A percentile compares a stretch with the other conserved stretches of the same genome.
Evolutionary conservation across 2,329 filamentous ascomycete genomes (phyloP).

Genomic region (Cercospora janseana): DNA sequence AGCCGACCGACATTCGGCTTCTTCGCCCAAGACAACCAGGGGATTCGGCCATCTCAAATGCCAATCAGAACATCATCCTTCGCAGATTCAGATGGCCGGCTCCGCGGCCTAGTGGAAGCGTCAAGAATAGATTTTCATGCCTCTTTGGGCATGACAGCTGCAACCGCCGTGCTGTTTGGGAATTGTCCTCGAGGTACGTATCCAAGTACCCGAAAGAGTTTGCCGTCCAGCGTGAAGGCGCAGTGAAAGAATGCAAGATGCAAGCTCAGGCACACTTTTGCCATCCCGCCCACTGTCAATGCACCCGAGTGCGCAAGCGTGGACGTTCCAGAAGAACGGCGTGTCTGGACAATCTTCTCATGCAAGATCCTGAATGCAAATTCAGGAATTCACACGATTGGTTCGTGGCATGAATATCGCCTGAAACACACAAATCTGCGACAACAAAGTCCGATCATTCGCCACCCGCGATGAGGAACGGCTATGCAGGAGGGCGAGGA

Average conservation of each 20-base stretch:
- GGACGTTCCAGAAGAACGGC: neutral
- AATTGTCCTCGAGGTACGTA: neutral
- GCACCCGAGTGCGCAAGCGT: slow-evolving; percentile 1
- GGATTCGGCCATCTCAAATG: neutral
- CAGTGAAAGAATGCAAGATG: neutral
- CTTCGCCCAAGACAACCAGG: neutral
- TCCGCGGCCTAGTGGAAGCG: neutral
- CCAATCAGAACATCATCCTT: neutral
- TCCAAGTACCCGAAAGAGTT: no score
- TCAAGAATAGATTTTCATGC: slow-evolving; percentile 1
- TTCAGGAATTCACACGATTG: neutral
- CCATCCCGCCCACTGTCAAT: neutral
- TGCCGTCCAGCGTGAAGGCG: no score
- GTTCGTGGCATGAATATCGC: no score
- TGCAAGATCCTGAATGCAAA: neutral
- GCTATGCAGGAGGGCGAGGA: no score
- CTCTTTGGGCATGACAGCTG: slow-evolving; percentile 1
- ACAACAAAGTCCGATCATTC: no score
- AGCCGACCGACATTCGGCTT: no score
- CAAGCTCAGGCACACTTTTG: neutral
- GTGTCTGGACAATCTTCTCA: neutral
- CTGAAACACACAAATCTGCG: no score
- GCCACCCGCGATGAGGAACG: no score
- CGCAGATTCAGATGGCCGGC: neutral
- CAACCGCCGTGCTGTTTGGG: neutral